A percentile compares a stretch with the other conserved stretches of the same genome.
These are phyloP conservation scores for Xylariaceae sp. DNA, from an alignment of 2,329 filamentous ascomycete genomes.

Conservation along the genomic window DNA sequence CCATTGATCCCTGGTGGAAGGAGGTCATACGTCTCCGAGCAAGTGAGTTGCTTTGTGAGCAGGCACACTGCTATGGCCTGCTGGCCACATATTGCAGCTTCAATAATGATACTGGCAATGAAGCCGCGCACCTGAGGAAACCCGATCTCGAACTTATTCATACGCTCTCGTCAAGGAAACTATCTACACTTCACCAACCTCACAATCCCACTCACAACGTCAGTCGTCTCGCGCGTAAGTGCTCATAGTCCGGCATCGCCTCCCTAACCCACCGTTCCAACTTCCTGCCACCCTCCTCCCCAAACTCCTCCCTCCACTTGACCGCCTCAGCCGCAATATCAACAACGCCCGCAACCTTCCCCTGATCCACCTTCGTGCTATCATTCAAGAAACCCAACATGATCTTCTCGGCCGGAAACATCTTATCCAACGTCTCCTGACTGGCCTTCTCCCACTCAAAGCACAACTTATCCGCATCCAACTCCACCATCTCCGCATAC, in stretches of 20 bases:
- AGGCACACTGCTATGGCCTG: too few relatives aligned
- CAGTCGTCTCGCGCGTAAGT: conserved; percentile 9
- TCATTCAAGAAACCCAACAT: conserved; percentile 14
- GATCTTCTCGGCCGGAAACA: neutral
- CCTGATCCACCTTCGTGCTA: conserved; percentile 13
- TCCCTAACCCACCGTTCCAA: conserved; percentile 18
- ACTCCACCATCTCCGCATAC: conserved; percentile 14
- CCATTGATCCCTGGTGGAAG: too few relatives aligned
- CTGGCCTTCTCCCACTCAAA: conserved; percentile 18
- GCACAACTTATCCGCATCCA: conserved; percentile 13
- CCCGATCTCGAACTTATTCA: too few relatives aligned
- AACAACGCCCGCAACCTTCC: conserved; percentile 16
- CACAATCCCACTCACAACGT: neutral
- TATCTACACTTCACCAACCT: too few relatives aligned
- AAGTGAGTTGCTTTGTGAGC: too few relatives aligned
- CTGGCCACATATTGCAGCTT: too few relatives aligned
- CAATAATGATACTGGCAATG: too few relatives aligned
- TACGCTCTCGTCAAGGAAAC: too few relatives aligned
- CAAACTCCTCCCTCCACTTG: conserved; percentile 20
- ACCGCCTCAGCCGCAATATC: conserved; percentile 15
- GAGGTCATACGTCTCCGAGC: too few relatives aligned
- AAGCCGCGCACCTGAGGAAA: too few relatives aligned
- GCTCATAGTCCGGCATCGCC: conserved; percentile 20
- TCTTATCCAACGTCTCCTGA: conserved; percentile 6
- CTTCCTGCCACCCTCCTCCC: conserved; percentile 16